Evolutionary conservation across 768 basidiomycete genomes (phyloP).

Genomic region (Suillus subaureus): DNA sequence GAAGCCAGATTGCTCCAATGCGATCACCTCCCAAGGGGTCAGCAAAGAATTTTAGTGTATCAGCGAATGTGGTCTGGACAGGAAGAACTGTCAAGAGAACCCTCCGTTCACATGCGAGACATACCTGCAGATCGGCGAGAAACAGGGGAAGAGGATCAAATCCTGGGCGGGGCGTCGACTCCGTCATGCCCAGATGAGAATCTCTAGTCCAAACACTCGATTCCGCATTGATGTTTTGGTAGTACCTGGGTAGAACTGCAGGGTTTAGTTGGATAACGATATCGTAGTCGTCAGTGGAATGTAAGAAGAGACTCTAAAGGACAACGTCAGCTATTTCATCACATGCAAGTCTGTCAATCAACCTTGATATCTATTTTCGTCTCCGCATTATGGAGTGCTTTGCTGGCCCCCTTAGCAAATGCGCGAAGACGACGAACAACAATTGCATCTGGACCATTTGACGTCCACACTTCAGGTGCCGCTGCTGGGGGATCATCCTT

Average conservation of each 20-base stretch:
- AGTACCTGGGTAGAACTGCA: slow-evolving; percentile 64
- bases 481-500: slow-evolving; percentile 18
- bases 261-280: slow-evolving; percentile 78
- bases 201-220: slow-evolving; percentile 47
- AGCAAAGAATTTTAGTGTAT: slow-evolving; percentile 82
- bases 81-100: slow-evolving; percentile 9
- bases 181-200: not conserved
- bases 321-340: slow-evolving; percentile 1
- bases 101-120: slow-evolving; percentile 16
- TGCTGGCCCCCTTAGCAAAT: slow-evolving; percentile 77
- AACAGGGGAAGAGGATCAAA: slow-evolving; percentile 79
- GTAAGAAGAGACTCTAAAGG: slow-evolving; percentile 76
- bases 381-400: slow-evolving; percentile 55
- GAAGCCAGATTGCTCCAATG: slow-evolving; percentile 89
- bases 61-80: slow-evolving; percentile 65
- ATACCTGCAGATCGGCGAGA: slow-evolving; percentile 72
- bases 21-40: slow-evolving; percentile 78
- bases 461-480: slow-evolving; percentile 63
- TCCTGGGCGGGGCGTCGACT: slow-evolving; percentile 51
- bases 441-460: slow-evolving; percentile 62
- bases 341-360: slow-evolving; percentile 13
- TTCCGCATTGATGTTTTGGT: slow-evolving; percentile 66
- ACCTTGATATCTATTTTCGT: slow-evolving; percentile 62
- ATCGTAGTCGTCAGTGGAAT: slow-evolving; percentile 85
- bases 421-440: slow-evolving; percentile 73